Evolutionary conservation across 179 eudicot genomes (phyloP).

Genomic region (Actinidia arguta): DNA sequence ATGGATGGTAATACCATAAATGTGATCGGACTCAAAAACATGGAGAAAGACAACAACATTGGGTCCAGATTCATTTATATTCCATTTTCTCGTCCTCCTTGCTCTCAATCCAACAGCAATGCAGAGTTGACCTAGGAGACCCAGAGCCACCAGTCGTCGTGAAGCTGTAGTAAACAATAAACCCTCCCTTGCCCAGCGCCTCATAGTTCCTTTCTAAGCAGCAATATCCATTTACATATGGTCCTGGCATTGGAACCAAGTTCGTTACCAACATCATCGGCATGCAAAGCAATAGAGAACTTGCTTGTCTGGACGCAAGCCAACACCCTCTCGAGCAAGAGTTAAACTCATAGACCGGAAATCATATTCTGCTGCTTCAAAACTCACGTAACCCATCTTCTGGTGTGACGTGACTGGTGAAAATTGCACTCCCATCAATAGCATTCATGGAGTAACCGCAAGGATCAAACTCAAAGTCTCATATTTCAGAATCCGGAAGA

Average conservation of each 20-base stretch:
- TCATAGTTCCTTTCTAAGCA: constrained; percentile 60
- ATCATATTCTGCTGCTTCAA: constrained; percentile 73
- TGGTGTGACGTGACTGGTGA: constrained; percentile 83
- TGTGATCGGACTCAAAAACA: neutral
- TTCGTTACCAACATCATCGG: constrained; percentile 36
- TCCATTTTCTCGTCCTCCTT: constrained; percentile 38
- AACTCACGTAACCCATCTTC: constrained; percentile 89
- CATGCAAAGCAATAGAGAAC: constrained; percentile 67
- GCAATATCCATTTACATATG: constrained; percentile 51
- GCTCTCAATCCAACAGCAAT: constrained; percentile 43
- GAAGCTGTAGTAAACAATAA: constrained; percentile 60
- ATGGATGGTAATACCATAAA: neutral
- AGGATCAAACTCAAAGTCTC: constrained; percentile 83
- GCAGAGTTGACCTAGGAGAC: constrained; percentile 47
- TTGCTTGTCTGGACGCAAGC: constrained; percentile 64
- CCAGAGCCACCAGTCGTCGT: constrained; percentile 34
- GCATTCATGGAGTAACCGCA: constrained; percentile 88
- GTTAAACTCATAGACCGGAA: constrained; percentile 32
- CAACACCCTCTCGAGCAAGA: constrained; percentile 62
- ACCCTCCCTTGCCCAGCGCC: constrained; percentile 44
- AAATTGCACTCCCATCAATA: constrained; percentile 68
- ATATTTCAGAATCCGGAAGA: constrained; percentile 71
- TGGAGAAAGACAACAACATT: neutral
- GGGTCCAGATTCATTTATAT: too few species aligned
- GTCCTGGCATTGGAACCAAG: constrained; percentile 13